Evolutionary conservation across 2,329 filamentous ascomycete species (phyloP).

Genomic region (Myriosclerotinia duriaeana): DNA sequence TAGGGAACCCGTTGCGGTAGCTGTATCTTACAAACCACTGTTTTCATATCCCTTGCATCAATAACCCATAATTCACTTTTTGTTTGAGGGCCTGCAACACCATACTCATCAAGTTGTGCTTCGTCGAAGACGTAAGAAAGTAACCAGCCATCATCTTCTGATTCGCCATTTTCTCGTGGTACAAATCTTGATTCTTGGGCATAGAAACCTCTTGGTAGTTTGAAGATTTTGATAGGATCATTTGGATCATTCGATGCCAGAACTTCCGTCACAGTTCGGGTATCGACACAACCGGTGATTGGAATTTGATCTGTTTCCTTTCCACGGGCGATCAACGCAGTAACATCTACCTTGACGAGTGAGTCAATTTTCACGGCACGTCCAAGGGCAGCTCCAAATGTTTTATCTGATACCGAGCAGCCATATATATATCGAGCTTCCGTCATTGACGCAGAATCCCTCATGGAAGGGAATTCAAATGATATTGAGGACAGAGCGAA

Average conservation of each 20-base stretch:
- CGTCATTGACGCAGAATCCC: conserved; percentile 55
- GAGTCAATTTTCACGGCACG: conserved; percentile 66
- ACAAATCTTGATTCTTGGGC: conserved; percentile 69
- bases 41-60: conserved; percentile 61
- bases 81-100: conserved; percentile 43
- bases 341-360: conserved; percentile 60
- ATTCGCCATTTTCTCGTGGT: conserved; percentile 43
- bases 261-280: conserved; percentile 53
- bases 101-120: conserved; percentile 52
- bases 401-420: conserved; percentile 58
- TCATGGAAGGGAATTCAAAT: conserved; percentile 66
- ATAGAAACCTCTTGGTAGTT: conserved; percentile 59
- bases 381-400: conserved; percentile 60
- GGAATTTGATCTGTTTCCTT: conserved; percentile 46
- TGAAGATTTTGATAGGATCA: conserved; percentile 62
- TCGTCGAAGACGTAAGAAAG: conserved; percentile 72
- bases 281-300: conserved; percentile 63
- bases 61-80: conserved; percentile 67
- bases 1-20: conserved; percentile 69
- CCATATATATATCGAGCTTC: conserved; percentile 63
- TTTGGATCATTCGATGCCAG: conserved; percentile 46
- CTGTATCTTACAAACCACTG: conserved; percentile 57
- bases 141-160: conserved; percentile 66
- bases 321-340: conserved; percentile 54
- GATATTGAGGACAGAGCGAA: conserved; percentile 64